Percentiles rank a stretch among this genome's conserved stretches.
These are phyloP conservation scores for Anthracocystis panici-leucophaei DNA, from an alignment of 1,284 basidiomycete genomes.

Conservation along the genomic window DNA sequence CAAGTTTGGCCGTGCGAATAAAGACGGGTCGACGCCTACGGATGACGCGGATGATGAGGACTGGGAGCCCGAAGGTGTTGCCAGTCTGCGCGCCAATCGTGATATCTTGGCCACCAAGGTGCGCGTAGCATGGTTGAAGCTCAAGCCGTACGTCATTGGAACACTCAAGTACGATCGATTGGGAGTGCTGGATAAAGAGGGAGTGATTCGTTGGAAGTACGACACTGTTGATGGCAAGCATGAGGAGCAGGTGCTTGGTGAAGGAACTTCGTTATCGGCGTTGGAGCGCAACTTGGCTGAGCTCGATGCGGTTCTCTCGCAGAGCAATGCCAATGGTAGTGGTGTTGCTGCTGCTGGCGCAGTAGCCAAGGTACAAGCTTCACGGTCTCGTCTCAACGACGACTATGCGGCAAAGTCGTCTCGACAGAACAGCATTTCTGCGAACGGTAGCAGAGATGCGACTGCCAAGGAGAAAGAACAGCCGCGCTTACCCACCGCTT, in stretches of 20 bases:
- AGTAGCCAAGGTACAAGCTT: conserved; percentile 12
- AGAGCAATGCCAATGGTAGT: neutral
- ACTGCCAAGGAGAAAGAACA: neutral
- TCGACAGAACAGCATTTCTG: conserved; percentile 4
- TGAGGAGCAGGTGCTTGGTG: conserved; percentile 58
- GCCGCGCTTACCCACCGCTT: neutral
- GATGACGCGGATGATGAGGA: conserved; percentile 44
- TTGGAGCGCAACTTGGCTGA: conserved; percentile 51
- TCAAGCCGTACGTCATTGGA: conserved; percentile 60
- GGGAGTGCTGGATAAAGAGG: conserved; percentile 46
- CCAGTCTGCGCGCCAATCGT: conserved; percentile 53
- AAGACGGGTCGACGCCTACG: conserved; percentile 10
- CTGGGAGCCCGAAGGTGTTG: conserved; percentile 43
- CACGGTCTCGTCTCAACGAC: conserved; percentile 10
- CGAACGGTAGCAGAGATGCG: conserved; percentile 1
- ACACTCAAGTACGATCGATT: conserved; percentile 56
- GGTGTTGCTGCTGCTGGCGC: conserved; percentile 1
- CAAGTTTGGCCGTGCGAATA: conserved; percentile 24
- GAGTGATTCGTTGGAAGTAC: conserved; percentile 57
- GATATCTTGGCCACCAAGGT: conserved; percentile 64
- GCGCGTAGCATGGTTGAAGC: conserved; percentile 60
- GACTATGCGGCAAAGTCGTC: neutral
- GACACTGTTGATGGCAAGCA: conserved; percentile 43
- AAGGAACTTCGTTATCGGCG: conserved; percentile 53
- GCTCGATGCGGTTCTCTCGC: conserved; percentile 37